Base-by-base conservation (phyloP, 1,139 yeast genomes). In the Wickerhamiella pararugosa region DNA sequence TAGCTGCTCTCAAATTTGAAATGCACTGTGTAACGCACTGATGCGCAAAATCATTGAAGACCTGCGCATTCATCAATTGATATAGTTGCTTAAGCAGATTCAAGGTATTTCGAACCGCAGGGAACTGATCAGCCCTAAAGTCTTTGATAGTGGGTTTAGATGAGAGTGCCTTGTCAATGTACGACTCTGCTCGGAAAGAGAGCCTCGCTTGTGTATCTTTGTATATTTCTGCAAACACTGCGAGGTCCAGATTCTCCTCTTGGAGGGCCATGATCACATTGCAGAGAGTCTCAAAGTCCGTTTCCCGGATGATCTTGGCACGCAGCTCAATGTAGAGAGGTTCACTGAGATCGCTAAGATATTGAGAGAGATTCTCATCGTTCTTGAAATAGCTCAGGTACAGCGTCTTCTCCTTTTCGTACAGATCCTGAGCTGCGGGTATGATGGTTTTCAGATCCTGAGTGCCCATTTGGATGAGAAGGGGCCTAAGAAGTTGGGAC, bases 31-130 rank as follows among this genome's bases (percentile, higher is more conserved):
- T 94, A 5, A 87, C 83, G 45, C 84, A 76, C 43, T 80, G 75
- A 57, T 86, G 94, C 0, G 96, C 94, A 48, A 87, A 62, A 55
- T 84, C 94, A 55, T 86, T 94, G 62, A 87, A 87, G 1, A 86
- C 82, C 7, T 73, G 65, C n/a, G 64, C 52, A 49, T 79, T 77
- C 26, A 87, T 72, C 51, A 86, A 65, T 54, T 83, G 93, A 56
- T 84, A 82, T 25, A 87, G 79, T 54, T 76, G 81, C 25, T 87
- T 78, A 31, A 87, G 63, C 10, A 87, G 62, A 0, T 81, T 70
- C 35, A 86, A 63, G 0, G 94, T 79, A 45, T 73, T 75, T 2
- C 75, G 72, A 43, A 87, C 66, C 1, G 96, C 94, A 7, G 83
- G 75, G 55, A 81, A 86, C 55, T 79, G 69, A 10, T 67, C 44